Percentiles rank a stretch among this genome's conserved stretches.
phyloP scores from a whole-genome alignment of 495 filamentous ascomycete genomes.

The Aspergillus ellipticus region DNA sequence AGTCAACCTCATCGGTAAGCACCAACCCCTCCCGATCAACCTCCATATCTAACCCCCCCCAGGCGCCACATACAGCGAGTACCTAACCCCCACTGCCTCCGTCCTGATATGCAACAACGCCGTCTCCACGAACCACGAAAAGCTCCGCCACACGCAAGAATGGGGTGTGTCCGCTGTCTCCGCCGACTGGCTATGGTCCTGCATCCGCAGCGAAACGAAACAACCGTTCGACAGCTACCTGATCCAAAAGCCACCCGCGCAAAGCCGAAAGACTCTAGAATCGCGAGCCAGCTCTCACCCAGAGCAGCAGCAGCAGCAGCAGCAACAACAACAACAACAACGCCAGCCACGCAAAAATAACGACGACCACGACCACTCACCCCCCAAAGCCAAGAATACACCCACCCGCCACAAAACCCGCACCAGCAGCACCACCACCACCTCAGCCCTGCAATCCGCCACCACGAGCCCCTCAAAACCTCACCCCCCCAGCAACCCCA shows the following conservation, averaged over 20 bases:
- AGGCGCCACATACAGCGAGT: constrained; percentile 71
- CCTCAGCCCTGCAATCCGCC: too few species aligned
- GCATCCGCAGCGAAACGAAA: constrained; percentile 55
- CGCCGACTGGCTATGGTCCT: constrained; percentile 79
- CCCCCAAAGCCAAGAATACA: constrained; percentile 9
- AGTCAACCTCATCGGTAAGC: constrained; percentile 65
- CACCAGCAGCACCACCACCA: constrained; percentile 9
- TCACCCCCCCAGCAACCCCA: constrained; percentile 15
- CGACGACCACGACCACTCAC: constrained; percentile 1
- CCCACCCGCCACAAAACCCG: constrained; percentile 3
- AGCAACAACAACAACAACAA: not conserved
- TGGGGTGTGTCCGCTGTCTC: constrained; percentile 77
- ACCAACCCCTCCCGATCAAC: not conserved
- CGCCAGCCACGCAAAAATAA: not conserved
- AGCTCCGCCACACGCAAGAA: constrained; percentile 66
- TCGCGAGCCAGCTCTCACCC: constrained; percentile 20
- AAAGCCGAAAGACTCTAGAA: constrained; percentile 20
- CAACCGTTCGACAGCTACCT: constrained; percentile 50
- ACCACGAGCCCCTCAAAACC: constrained; percentile 28
- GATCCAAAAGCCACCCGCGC: constrained; percentile 28
- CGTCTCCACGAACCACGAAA: constrained; percentile 61
- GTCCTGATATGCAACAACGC: constrained; percentile 65
- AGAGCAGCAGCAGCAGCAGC: constrained; percentile 6
- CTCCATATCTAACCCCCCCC: not conserved
- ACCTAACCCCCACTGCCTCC: constrained; percentile 60